Evolutionary conservation across 345 rosid genomes (phyloP).

Genomic region (Citrus hindsii): DNA sequence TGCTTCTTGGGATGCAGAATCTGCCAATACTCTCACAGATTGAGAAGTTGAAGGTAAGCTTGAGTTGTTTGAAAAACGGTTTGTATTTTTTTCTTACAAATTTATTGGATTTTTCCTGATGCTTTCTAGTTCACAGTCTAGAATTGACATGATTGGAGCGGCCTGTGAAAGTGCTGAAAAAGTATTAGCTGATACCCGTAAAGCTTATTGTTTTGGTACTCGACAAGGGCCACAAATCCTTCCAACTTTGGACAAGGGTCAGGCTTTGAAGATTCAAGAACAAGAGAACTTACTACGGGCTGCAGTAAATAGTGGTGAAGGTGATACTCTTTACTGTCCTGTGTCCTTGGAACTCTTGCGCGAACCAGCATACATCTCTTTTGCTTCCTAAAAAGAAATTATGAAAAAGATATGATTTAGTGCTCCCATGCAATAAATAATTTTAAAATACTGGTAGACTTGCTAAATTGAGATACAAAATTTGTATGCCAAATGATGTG

Average conservation of each 20-base stretch:
- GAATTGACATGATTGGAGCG: slow-evolving; percentile 81
- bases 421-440: neutral
- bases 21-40: slow-evolving; percentile 69
- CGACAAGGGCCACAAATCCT: slow-evolving; percentile 81
- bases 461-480: neutral
- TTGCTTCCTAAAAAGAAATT: neutral
- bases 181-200: slow-evolving; percentile 78
- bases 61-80: neutral
- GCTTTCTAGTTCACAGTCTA: slow-evolving; percentile 44
- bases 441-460: neutral
- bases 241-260: slow-evolving; percentile 80
- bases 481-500: neutral
- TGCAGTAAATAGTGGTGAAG: slow-evolving; percentile 78
- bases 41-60: slow-evolving; percentile 68
- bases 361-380: neutral
- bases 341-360: neutral
- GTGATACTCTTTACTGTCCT: slow-evolving; percentile 26
- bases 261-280: slow-evolving; percentile 86
- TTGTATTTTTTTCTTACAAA: neutral
- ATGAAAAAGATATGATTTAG: neutral
- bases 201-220: slow-evolving; percentile 76
- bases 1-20: slow-evolving; percentile 82
- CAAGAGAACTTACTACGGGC: slow-evolving; percentile 75
- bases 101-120: slow-evolving; percentile 2
- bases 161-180: slow-evolving; percentile 96